Conservation (phyloP, 2,329 filamentous ascomycete genomes). For the Tolypocladium guangdongense region DNA sequence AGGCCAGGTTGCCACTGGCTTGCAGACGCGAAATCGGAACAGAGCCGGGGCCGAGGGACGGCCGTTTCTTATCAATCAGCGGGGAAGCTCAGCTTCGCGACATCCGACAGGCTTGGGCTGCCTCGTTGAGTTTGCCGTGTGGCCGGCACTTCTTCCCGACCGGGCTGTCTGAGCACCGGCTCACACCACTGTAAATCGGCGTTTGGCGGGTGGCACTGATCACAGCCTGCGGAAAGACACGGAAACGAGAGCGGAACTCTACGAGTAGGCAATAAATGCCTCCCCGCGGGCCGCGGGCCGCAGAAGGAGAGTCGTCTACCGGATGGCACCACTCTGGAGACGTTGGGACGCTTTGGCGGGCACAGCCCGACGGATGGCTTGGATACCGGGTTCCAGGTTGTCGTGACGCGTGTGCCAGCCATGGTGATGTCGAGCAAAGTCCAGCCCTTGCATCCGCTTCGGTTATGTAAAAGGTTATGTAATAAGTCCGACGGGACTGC, state of each 20-base stretch:
- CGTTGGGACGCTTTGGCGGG: not conserved
- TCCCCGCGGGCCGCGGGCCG: not conserved
- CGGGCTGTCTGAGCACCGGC: not conserved
- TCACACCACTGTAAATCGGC: not conserved
- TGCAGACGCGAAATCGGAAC: not conserved
- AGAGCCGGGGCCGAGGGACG: not conserved
- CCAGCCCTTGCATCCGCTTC: not conserved
- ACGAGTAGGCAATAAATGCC: not conserved
- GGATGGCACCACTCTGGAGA: not conserved
- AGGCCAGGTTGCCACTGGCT: not conserved
- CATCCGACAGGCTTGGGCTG: not conserved
- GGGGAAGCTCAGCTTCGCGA: not conserved
- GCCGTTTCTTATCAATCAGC: constrained; percentile 5
- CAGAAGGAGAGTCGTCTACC: not conserved
- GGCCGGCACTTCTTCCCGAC: not conserved
- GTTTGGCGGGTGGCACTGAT: not conserved
- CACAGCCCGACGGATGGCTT: not conserved
- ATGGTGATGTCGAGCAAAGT: not conserved
- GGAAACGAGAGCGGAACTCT: not conserved
- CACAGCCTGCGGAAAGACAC: not conserved
- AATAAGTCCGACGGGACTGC: not conserved
- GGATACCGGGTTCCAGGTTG: not conserved
- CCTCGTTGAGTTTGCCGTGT: not conserved
- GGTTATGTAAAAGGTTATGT: no score
- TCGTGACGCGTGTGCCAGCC: not conserved